Conservation (phyloP, 768 basidiomycete species). For the Trametes sanguinea region DNA sequence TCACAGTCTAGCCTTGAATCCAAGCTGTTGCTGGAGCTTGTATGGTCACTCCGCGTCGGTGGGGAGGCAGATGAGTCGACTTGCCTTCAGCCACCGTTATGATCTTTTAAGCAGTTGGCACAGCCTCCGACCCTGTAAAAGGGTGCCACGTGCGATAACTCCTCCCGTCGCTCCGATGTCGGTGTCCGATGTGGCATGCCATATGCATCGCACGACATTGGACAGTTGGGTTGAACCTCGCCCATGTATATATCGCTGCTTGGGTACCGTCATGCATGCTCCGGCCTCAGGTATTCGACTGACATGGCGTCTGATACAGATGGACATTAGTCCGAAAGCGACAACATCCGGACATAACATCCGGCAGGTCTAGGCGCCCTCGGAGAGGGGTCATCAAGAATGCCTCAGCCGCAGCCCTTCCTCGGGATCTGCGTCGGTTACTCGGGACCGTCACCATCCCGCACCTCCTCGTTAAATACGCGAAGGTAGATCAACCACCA, state of each 20-base stretch:
- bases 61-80: slow-evolving; percentile 6
- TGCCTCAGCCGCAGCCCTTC: neutral
- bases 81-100: neutral
- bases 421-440: neutral
- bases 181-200: neutral
- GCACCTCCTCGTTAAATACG: neutral
- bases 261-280: neutral
- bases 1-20: neutral
- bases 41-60: neutral
- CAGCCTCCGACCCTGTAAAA: neutral
- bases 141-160: neutral
- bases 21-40: too few relatives aligned
- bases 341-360: neutral
- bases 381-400: neutral
- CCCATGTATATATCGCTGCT: too few relatives aligned
- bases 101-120: neutral
- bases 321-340: neutral
- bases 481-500: neutral
- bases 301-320: too few relatives aligned
- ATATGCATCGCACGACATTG: too few relatives aligned
- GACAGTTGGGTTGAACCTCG: too few relatives aligned
- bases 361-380: neutral
- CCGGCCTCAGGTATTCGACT: too few relatives aligned
- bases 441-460: neutral
- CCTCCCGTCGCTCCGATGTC: neutral